Conservation (phyloP, 1,139 yeast genomes). For the Diutina pseudorugosa region DNA sequence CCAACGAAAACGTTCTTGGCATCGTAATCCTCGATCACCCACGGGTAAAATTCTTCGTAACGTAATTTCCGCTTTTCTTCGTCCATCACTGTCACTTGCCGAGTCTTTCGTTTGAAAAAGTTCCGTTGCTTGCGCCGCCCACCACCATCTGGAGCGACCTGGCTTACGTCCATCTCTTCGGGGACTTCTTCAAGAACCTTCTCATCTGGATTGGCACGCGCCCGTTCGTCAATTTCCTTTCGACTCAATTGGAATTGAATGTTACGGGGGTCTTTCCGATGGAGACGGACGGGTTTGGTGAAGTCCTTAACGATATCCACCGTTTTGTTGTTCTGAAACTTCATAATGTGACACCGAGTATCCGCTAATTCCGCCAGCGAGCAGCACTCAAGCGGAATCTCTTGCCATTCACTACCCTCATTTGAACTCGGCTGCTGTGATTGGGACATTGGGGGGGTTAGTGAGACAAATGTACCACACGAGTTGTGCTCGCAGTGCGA, state of each 20-base stretch:
- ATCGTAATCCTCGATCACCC: conserved; percentile 96
- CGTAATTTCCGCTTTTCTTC: conserved; percentile 73
- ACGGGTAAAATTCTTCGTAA: conserved; percentile 92
- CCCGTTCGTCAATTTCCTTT: conserved; percentile 47
- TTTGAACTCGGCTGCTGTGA: background rate
- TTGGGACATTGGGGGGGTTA: background rate
- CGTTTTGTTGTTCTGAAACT: conserved; percentile 61
- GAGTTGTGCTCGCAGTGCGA: background rate
- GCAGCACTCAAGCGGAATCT: conserved; percentile 61
- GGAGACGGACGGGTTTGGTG: conserved; percentile 73
- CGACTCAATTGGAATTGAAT: conserved; percentile 72
- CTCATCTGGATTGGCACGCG: conserved; percentile 25
- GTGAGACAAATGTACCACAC: background rate
- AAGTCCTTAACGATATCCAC: conserved; percentile 66
- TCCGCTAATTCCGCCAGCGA: conserved; percentile 61
- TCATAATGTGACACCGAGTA: conserved; percentile 67
- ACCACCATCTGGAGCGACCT: conserved; percentile 91
- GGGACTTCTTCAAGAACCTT: conserved; percentile 11
- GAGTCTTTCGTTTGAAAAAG: conserved; percentile 65
- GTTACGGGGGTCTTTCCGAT: conserved; percentile 85
- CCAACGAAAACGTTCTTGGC: conserved; percentile 94
- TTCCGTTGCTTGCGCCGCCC: conserved; percentile 60
- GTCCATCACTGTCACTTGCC: conserved; percentile 70
- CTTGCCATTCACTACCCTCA: conserved; percentile 1
- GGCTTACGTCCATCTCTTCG: conserved; percentile 36